Evolutionary conservation across 2,329 filamentous ascomycete genomes (phyloP).

Genomic region (Fusarium xyrophilum): DNA sequence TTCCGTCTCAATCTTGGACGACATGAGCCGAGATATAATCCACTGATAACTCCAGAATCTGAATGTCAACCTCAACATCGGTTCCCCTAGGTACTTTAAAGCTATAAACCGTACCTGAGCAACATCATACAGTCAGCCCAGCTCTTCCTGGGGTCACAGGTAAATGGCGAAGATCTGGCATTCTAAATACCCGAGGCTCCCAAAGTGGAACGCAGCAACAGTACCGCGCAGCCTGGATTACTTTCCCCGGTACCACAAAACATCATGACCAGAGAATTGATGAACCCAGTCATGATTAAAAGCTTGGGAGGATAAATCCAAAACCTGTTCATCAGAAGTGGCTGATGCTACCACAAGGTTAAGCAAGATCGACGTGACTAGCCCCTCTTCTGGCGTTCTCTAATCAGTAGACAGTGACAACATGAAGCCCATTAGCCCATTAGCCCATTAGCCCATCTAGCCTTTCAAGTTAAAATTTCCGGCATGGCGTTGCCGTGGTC

Average conservation of each 20-base stretch:
- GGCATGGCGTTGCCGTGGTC: slow-evolving; percentile 11
- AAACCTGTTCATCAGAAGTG: slow-evolving; percentile 19
- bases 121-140: neutral
- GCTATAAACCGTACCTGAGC: neutral
- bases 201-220: slow-evolving; percentile 3
- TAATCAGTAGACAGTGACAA: slow-evolving; percentile 17
- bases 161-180: slow-evolving; percentile 9
- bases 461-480: slow-evolving; percentile 13
- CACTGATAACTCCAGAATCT: neutral
- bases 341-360: slow-evolving; percentile 23
- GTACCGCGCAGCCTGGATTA: neutral
- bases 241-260: neutral
- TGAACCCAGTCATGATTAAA: neutral
- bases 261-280: neutral
- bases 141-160: slow-evolving; percentile 4
- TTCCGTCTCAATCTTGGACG: neutral
- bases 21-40: neutral
- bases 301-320: slow-evolving; percentile 15
- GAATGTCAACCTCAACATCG: neutral
- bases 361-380: slow-evolving; percentile 23
- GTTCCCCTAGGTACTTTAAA: neutral
- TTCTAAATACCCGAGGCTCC: neutral
- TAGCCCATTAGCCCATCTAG: neutral
- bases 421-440: slow-evolving; percentile 12
- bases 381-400: slow-evolving; percentile 15